A percentile compares a stretch with the other conserved stretches of the same genome.
These are phyloP conservation scores for Hypoxylon intermedium DNA, from an alignment of 495 filamentous ascomycete species.

Conservation along the genomic window DNA sequence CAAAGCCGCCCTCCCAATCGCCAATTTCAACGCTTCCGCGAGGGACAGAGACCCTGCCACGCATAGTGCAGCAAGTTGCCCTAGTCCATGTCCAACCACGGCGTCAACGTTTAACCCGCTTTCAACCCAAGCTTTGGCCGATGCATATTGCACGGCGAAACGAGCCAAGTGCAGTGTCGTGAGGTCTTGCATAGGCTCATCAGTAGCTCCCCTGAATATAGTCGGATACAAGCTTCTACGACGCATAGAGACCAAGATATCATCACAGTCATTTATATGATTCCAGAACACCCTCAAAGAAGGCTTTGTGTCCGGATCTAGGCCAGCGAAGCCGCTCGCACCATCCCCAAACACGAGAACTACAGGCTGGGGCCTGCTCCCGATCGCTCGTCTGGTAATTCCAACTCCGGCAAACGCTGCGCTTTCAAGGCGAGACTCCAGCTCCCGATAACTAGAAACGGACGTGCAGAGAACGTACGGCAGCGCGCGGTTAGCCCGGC, in stretches of 20 bases:
- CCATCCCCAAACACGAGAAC: conserved; percentile 62
- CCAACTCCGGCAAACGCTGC: not conserved
- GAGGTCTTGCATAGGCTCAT: conserved; percentile 42
- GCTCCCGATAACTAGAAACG: conserved; percentile 3
- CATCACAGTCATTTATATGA: conserved; percentile 8
- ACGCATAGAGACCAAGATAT: not conserved
- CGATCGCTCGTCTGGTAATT: not conserved
- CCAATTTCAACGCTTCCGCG: conserved; percentile 39
- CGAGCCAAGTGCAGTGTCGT: conserved; percentile 52
- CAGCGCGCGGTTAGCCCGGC: conserved; percentile 9
- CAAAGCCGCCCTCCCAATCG: no score
- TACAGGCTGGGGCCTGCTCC: conserved; percentile 31
- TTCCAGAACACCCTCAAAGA: not conserved
- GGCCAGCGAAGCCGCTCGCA: conserved; percentile 44
- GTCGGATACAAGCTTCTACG: conserved; percentile 44
- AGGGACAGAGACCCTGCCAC: conserved; percentile 49
- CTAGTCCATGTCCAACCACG: conserved; percentile 60
- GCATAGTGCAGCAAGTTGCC: conserved; percentile 56
- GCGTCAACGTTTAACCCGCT: conserved; percentile 45
- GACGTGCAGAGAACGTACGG: not conserved
- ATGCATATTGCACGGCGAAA: conserved; percentile 55
- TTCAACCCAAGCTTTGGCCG: conserved; percentile 56
- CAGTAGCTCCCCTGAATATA: conserved; percentile 47
- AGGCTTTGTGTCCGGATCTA: conserved; percentile 33
- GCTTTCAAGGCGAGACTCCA: conserved; percentile 5